Evolutionary conservation across 2,329 filamentous ascomycete species (phyloP), one percentile per base, ranked within the genome.

Genomic region (Malbranchea zuffiana): DNA sequence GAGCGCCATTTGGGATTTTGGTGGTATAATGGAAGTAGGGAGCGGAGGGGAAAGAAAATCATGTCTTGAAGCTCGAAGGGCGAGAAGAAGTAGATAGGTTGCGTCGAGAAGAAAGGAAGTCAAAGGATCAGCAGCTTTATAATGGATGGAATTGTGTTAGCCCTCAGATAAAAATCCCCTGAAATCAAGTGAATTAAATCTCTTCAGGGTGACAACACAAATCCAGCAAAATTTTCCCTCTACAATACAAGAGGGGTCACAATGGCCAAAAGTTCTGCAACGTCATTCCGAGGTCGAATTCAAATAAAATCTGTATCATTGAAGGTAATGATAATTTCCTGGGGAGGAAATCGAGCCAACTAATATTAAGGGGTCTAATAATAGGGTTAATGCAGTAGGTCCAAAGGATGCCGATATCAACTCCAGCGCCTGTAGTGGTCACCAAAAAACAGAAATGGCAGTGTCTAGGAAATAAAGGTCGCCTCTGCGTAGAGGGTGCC

Each of bases 401-500:
- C 17, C 4, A 13, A 27, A n/a, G 7, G 13, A 32, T 28, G 17
- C 29, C 36, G 28, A 39, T 33, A 28, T 21, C 30, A 33, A 40
- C 30, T 31, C 32, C 31, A 45, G 39, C 37, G 48, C 49, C 47
- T 45, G 41, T 42, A 11, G 19, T 27, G 30, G 15, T n/a, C 19
- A 13, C 12, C 12, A 32, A 28, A 40, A 25, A 19, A 26, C n/a
- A 32, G n/a, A n/a, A n/a, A n/a, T n/a, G n/a, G n/a, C n/a, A n/a
- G 42, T 33, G 32, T 46, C 37, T 39, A 80, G 35, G 81, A 86
- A 62, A 98, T 93, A 66, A 96, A 98, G n/a, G 87, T 95, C 2
- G 90, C 86, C 66, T 98, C 90, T 40, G 74, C 76, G 63, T 92
- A 93, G 37, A 93, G 63, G 31, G 64, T 67, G 32, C 90, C 90